A percentile compares a stretch with the other conserved stretches of the same genome.
Conservation (phyloP, 179 eudicot species). For the Carnegiea gigantea region DNA sequence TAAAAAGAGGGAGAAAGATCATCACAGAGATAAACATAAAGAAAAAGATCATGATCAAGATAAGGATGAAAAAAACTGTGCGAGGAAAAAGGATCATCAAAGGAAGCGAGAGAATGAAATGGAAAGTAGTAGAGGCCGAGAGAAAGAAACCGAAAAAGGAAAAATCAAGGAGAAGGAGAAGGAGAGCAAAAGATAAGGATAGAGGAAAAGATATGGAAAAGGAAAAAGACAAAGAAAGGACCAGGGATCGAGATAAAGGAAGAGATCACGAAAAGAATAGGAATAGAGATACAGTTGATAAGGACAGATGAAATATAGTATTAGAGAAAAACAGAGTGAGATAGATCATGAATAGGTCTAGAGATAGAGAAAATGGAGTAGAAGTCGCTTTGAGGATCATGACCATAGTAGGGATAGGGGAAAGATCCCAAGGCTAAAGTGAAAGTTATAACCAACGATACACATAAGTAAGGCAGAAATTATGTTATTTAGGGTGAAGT, state of each 20-base stretch:
- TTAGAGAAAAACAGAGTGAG: slow-evolving; percentile 38
- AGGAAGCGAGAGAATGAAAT: slow-evolving; percentile 38
- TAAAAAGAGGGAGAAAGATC: slow-evolving; percentile 43
- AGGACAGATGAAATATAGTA: slow-evolving; percentile 43
- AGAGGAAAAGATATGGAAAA: slow-evolving; percentile 44
- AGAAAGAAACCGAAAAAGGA: slow-evolving; percentile 43
- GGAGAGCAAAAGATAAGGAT: slow-evolving; percentile 42
- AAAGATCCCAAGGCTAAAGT: slow-evolving; percentile 34
- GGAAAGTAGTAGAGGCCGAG: slow-evolving; percentile 39
- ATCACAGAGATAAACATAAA: slow-evolving; percentile 43
- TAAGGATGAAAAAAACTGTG: slow-evolving; percentile 43
- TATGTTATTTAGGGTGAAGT: slow-evolving; percentile 35
- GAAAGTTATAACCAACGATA: slow-evolving; percentile 36
- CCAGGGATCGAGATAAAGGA: slow-evolving; percentile 40
- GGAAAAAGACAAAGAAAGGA: slow-evolving; percentile 52
- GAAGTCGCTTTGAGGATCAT: slow-evolving; percentile 55
- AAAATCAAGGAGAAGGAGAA: slow-evolving; percentile 39
- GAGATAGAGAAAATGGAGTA: slow-evolving; percentile 46
- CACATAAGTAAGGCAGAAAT: slow-evolving; percentile 26
- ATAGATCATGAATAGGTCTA: slow-evolving; percentile 38
- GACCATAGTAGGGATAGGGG: slow-evolving; percentile 44
- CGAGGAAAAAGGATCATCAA: slow-evolving; percentile 37
- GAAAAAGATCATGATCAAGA: slow-evolving; percentile 38
- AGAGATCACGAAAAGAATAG: slow-evolving; percentile 32
- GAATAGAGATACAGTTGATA: slow-evolving; percentile 28